Conservation (phyloP, 495 filamentous ascomycete species). For the Hypoxylon intermedium region DNA sequence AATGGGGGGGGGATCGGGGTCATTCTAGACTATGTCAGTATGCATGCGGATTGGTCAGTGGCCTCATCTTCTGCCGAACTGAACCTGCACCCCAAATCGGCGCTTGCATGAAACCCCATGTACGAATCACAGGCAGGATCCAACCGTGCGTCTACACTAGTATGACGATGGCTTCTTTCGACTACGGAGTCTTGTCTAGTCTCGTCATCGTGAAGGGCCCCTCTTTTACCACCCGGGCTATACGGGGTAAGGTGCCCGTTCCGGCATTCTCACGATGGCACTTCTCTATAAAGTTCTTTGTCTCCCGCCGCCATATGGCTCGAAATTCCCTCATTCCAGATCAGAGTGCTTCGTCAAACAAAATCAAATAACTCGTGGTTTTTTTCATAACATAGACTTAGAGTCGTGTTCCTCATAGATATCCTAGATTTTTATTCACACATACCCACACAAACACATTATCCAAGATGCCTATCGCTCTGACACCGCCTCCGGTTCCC, state of each 20-base stretch:
- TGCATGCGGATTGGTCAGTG: constrained; percentile 28
- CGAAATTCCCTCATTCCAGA: constrained; percentile 9
- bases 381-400: constrained; percentile 12
- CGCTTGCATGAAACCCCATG: constrained; percentile 30
- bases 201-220: constrained; percentile 32
- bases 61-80: constrained; percentile 23
- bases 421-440: neutral
- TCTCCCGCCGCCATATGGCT: constrained; percentile 3
- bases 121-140: constrained; percentile 12
- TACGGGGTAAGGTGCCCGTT: neutral
- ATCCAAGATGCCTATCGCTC: constrained; percentile 46
- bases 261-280: constrained; percentile 13
- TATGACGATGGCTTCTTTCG: constrained; percentile 37
- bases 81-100: constrained; percentile 15
- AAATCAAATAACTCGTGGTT: neutral
- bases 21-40: constrained; percentile 28
- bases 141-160: constrained; percentile 2
- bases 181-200: constrained; percentile 9
- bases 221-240: neutral
- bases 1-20: constrained; percentile 14
- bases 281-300: constrained; percentile 20
- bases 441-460: constrained; percentile 3
- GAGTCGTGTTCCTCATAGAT: neutral
- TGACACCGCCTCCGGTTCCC: constrained; percentile 36
- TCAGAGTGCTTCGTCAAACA: neutral